phyloP scores from a whole-genome alignment of 1,139 yeast genomes.

The Yamadazyma mexicana region DNA sequence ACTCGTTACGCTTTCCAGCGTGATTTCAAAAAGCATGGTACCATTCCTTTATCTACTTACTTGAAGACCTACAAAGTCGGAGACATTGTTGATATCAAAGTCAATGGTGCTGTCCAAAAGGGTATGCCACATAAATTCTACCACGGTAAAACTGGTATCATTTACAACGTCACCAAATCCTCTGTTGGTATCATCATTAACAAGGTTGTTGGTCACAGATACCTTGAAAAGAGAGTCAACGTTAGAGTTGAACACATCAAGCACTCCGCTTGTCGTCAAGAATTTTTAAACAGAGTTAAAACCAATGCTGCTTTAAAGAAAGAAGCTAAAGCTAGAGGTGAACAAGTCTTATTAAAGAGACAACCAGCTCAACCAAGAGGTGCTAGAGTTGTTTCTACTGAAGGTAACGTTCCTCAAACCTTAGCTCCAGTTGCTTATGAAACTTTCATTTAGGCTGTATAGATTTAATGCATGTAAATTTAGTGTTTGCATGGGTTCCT shows the following conservation, averaged over 20 bases:
- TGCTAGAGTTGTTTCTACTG: constrained; percentile 76
- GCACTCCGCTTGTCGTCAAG: constrained; percentile 99
- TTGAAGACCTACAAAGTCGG: constrained; percentile 98
- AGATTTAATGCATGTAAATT: constrained; percentile 18
- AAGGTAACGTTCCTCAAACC: constrained; percentile 88
- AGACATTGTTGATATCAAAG: constrained; percentile 99
- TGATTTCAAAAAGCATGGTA: constrained; percentile 98
- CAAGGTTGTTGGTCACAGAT: constrained; percentile 99
- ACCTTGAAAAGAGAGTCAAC: constrained; percentile 97
- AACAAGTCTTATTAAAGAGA: constrained; percentile 91
- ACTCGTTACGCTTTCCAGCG: constrained; percentile 99
- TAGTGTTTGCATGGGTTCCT: background rate
- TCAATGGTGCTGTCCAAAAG: constrained; percentile 98
- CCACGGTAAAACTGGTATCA: constrained; percentile 99
- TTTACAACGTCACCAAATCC: constrained; percentile 97
- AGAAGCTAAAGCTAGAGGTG: constrained; percentile 96
- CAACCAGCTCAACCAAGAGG: constrained; percentile 98
- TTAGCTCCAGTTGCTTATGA: constrained; percentile 99
- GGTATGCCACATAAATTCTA: constrained; percentile 99
- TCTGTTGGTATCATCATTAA: constrained; percentile 97
- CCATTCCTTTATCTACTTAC: constrained; percentile 93
- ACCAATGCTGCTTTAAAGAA: constrained; percentile 88
- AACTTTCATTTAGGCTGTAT: constrained; percentile 76
- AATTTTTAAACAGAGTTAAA: constrained; percentile 98
- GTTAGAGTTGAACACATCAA: constrained; percentile 98